These are phyloP conservation scores for Gynochthodes officinalis DNA, from an alignment of 257 asterid genomes.

Conservation along the genomic window DNA sequence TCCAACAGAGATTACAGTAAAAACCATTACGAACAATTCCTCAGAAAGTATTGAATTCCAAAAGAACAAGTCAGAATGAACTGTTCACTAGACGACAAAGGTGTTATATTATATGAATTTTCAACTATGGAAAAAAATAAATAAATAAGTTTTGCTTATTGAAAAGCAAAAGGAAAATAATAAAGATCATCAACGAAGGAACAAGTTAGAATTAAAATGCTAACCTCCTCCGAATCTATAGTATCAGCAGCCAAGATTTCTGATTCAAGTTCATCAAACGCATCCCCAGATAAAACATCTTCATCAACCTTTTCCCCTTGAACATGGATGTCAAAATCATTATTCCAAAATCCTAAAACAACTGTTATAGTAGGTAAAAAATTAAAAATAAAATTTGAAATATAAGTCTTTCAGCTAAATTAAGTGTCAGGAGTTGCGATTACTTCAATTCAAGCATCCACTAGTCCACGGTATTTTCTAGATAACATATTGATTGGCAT, in stretches of 20 bases:
- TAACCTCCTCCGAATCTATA: conserved; percentile 56
- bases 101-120: too few species aligned
- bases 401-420: neutral
- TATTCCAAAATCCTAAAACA: conserved; percentile 39
- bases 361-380: conserved; percentile 15
- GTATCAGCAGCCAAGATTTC: conserved; percentile 24
- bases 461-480: neutral
- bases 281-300: conserved; percentile 27
- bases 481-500: conserved; percentile 1
- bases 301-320: conserved; percentile 48
- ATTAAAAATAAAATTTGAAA: neutral
- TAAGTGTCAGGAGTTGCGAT: neutral
- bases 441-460: neutral
- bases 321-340: conserved; percentile 32
- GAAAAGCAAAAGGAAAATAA: neutral
- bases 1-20: neutral
- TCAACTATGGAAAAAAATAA: too few species aligned
- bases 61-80: neutral
- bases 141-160: too few species aligned
- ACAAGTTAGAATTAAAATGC: conserved; percentile 19
- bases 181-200: neutral
- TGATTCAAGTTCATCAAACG: conserved; percentile 17
- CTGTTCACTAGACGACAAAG: neutral
- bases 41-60: too few species aligned
- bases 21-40: neutral